A percentile compares a stretch with the other conserved stretches of the same genome.
These are phyloP conservation scores for Apiospora saccharicola DNA, from an alignment of 2,329 filamentous ascomycete genomes.

Conservation along the genomic window DNA sequence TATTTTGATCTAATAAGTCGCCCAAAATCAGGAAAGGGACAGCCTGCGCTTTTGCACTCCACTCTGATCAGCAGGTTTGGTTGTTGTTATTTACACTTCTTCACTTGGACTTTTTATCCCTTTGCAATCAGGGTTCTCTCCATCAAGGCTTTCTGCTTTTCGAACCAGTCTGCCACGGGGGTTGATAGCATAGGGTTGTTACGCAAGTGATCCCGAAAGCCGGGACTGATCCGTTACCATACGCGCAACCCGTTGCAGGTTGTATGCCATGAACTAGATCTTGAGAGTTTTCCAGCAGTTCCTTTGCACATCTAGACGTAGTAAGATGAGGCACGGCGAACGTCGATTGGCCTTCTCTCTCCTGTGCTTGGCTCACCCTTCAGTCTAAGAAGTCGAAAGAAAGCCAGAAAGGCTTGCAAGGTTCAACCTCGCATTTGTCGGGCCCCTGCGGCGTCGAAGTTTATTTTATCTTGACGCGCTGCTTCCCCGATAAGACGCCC, in stretches of 20 bases:
- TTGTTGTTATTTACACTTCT: neutral
- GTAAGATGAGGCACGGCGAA: conserved; percentile 9
- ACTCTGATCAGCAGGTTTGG: neutral
- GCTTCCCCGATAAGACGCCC: neutral
- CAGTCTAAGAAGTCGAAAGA: neutral
- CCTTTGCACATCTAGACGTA: conserved; percentile 2
- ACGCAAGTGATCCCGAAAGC: neutral
- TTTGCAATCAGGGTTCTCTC: neutral
- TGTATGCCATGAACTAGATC: neutral
- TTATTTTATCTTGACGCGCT: conserved; percentile 10
- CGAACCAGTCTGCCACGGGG: neutral
- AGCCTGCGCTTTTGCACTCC: neutral
- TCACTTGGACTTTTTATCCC: neutral
- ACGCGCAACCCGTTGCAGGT: neutral
- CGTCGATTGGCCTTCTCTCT: conserved; percentile 11
- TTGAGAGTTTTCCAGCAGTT: neutral
- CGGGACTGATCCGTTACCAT: neutral
- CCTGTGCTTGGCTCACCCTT: neutral
- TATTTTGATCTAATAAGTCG: neutral
- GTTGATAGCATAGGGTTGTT: neutral
- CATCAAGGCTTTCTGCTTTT: neutral
- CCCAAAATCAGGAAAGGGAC: neutral
- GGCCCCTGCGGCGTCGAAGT: conserved; percentile 16
- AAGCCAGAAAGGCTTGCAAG: neutral
- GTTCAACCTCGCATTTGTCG: conserved; percentile 2